Conservation (phyloP, 345 rosid genomes). For the sweet orange (Citrus sinensis) region DNA sequence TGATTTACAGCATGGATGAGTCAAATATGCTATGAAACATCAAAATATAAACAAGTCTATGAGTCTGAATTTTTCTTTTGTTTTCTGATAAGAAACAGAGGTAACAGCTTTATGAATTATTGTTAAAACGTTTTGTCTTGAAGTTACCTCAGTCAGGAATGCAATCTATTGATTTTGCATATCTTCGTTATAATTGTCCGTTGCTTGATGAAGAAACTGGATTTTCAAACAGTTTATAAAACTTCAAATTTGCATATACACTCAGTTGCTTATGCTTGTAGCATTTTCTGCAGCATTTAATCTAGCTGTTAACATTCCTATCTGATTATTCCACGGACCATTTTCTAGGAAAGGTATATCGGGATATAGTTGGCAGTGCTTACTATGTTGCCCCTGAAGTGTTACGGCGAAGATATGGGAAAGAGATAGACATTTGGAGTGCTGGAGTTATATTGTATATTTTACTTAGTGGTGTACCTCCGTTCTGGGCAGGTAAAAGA, state of each 20-base stretch:
- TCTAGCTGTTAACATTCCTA: neutral
- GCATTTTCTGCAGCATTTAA: neutral
- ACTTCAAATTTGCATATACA: neutral
- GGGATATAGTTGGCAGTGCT: conserved; percentile 80
- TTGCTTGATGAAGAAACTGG: neutral
- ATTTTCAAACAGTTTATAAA: neutral
- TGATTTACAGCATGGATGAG: neutral
- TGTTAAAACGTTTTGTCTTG: neutral
- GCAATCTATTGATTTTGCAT: neutral
- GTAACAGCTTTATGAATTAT: neutral
- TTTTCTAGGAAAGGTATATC: conserved; percentile 60
- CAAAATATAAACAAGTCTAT: neutral
- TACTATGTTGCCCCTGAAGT: conserved; percentile 96
- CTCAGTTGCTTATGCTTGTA: neutral
- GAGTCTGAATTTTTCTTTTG: neutral
- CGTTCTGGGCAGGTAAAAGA: conserved; percentile 88
- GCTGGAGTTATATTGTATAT: conserved; percentile 82
- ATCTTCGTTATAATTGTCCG: neutral
- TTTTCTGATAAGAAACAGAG: neutral
- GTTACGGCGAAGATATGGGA: conserved; percentile 62
- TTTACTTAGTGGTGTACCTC: conserved; percentile 92
- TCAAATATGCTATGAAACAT: neutral
- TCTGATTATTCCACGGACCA: neutral
- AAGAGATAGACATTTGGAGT: conserved; percentile 90
- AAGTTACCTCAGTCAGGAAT: neutral